Base-by-base conservation (phyloP, 225 moss, liverwort and hornwort species). In the Climacium dendroides region DNA sequence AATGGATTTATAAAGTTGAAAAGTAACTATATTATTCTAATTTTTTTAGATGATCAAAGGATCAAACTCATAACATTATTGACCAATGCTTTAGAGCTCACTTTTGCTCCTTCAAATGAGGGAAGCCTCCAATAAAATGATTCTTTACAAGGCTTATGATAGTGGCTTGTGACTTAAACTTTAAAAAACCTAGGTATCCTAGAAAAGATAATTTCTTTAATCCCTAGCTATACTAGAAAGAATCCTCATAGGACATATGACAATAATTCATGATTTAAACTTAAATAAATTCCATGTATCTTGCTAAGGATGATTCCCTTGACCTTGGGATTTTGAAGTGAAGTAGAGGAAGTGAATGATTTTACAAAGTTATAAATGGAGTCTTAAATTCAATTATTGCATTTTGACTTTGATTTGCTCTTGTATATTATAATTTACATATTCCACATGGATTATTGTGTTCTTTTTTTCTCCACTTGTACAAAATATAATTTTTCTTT, bases 321-420 rank as follows among this genome's bases (percentile, higher is more conserved):
- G 10, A 10, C 10, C 6, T 72, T 29, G 1, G 0, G 4, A 72
- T 45, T 45, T 17, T 71, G 28, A 9, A 4, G 13, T 0, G 0
- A 29, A 72, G 10, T 29, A 3, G 18, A 17, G 10, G 28, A 17
- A 28, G 17, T 71, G 6, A 28, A 28, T 9, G 28, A 28, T 72
- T 72, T 72, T 71, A 28, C 17, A 28, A 10, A 17, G 10, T 29
- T 10, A 6, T 29, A 2, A 45, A 45, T 72, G 6, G 10, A 45
- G 4, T 72, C 2, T 45, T 45, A 29, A 28, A 18, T 17, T 73
- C 47, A 45, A 29, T 47, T 73, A 29, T 29, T 29, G 11, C 29
- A 45, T 29, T 73, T 73, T 47, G 18, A 73, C 18, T 47, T 47
- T 29, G 7, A 47, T 30, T 30, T 47, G 47, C 4, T 30, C 18